These are phyloP conservation scores for Panicum hallii DNA, from an alignment of 202 grass and related monocot species.

Conservation along the genomic window DNA sequence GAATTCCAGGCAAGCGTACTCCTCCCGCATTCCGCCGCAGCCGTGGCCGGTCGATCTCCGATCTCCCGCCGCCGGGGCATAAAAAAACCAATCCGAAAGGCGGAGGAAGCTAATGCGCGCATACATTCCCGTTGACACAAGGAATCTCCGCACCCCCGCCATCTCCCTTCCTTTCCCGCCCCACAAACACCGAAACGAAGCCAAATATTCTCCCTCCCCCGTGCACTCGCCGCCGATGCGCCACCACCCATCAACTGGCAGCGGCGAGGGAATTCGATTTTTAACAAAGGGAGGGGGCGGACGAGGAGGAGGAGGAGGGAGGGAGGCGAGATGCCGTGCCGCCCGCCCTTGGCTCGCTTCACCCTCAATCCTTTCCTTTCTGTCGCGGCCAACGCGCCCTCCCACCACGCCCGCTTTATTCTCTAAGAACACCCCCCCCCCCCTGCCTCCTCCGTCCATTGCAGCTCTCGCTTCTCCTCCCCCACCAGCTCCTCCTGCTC, in stretches of 20 bases:
- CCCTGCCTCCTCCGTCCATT: conserved; percentile 53
- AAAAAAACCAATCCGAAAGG: conserved; percentile 18
- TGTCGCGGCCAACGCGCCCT: conserved; percentile 59
- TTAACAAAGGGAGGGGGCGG: not conserved
- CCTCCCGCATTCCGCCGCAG: conserved; percentile 42
- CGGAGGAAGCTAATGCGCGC: conserved; percentile 20
- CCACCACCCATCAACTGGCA: conserved; percentile 34
- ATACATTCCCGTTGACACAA: conserved; percentile 68
- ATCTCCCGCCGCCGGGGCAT: conserved; percentile 24
- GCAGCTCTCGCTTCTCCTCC: conserved; percentile 28
- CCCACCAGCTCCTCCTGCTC: not conserved
- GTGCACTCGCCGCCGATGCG: conserved; percentile 54
- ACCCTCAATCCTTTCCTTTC: conserved; percentile 78
- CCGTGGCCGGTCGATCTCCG: not conserved
- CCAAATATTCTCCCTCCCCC: conserved; percentile 50
- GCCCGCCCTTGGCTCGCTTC: conserved; percentile 50
- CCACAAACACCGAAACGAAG: not conserved
- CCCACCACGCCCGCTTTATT: conserved; percentile 52
- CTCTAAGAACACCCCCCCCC: conserved; percentile 40
- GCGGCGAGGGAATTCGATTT: conserved; percentile 37
- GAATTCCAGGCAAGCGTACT: conserved; percentile 45
- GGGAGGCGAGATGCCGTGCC: conserved; percentile 73
- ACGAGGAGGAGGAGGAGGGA: conserved; percentile 21
- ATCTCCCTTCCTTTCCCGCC: conserved; percentile 29
- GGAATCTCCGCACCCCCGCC: conserved; percentile 43